These are phyloP conservation scores for Trametes polyzona DNA, from an alignment of 1,284 basidiomycete species.

Conservation along the genomic window DNA sequence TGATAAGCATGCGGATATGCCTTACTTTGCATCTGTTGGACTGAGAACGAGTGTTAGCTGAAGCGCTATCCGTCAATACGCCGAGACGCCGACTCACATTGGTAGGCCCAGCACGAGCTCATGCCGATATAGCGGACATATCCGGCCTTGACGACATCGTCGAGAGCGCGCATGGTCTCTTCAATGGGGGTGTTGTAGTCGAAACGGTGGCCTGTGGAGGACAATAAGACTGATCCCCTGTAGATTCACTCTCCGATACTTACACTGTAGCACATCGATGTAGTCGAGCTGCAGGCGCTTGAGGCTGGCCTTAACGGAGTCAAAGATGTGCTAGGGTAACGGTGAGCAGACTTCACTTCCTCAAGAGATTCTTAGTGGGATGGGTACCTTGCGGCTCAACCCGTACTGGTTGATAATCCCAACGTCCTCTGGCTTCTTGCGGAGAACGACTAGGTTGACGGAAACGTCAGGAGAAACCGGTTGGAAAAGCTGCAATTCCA, in stretches of 20 bases:
- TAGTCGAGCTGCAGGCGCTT: slow-evolving; percentile 47
- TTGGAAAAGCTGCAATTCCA: no score
- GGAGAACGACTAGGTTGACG: no score
- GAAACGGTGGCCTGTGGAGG: slow-evolving; percentile 39
- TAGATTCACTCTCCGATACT: neutral
- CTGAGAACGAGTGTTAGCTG: slow-evolving; percentile 11
- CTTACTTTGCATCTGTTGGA: slow-evolving; percentile 50
- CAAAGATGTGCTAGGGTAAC: slow-evolving; percentile 46
- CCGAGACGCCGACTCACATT: no score
- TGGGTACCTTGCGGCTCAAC: slow-evolving; percentile 34
- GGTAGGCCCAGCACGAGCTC: slow-evolving; percentile 44
- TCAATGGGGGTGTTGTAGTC: slow-evolving; percentile 36
- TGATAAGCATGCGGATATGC: slow-evolving; percentile 21
- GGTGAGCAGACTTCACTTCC: neutral
- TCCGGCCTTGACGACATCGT: slow-evolving; percentile 68
- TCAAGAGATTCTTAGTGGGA: slow-evolving; percentile 8
- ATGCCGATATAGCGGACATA: slow-evolving; percentile 72
- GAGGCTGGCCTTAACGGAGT: slow-evolving; percentile 46
- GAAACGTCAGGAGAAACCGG: no score
- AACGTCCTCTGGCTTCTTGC: slow-evolving; percentile 16
- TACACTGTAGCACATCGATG: slow-evolving; percentile 46
- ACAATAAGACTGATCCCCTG: slow-evolving; percentile 23
- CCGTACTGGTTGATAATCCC: slow-evolving; percentile 41
- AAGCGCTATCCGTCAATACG: no score
- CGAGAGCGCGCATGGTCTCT: slow-evolving; percentile 61